Evolutionary conservation across 176 grass and related monocot genomes (phyloP).

Genomic region (Phyllostachys edulis): DNA sequence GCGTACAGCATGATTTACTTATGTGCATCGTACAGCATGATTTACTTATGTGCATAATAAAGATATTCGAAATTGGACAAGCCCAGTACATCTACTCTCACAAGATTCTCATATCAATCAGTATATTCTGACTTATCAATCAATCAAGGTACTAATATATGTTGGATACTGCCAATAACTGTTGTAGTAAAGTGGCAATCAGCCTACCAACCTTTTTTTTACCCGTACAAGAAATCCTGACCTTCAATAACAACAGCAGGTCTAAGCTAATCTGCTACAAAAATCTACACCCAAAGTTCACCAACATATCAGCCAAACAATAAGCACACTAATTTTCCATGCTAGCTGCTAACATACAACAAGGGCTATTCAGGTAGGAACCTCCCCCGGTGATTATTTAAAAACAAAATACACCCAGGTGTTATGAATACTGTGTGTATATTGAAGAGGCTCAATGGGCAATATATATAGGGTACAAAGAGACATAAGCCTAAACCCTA

Average conservation of each 20-base stretch:
- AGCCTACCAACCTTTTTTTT: neutral
- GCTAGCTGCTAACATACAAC: neutral
- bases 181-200: neutral
- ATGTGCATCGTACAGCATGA: neutral
- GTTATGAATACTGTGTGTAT: no score
- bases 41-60: neutral
- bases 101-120: constrained; percentile 5
- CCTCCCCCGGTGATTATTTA: neutral
- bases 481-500: no score
- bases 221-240: neutral
- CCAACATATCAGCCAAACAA: constrained; percentile 6
- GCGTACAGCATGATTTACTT: neutral
- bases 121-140: neutral
- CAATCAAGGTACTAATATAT: neutral
- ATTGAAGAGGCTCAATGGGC: no score
- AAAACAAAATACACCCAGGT: neutral
- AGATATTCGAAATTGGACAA: constrained; percentile 11
- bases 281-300: neutral
- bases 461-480: no score
- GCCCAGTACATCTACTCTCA: neutral
- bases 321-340: neutral
- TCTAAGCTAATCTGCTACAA: neutral
- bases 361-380: neutral
- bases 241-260: neutral
- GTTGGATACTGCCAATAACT: constrained; percentile 7